Evolutionary conservation across 495 filamentous ascomycete genomes (phyloP).

Genomic region (Penicillium pancosmium): DNA sequence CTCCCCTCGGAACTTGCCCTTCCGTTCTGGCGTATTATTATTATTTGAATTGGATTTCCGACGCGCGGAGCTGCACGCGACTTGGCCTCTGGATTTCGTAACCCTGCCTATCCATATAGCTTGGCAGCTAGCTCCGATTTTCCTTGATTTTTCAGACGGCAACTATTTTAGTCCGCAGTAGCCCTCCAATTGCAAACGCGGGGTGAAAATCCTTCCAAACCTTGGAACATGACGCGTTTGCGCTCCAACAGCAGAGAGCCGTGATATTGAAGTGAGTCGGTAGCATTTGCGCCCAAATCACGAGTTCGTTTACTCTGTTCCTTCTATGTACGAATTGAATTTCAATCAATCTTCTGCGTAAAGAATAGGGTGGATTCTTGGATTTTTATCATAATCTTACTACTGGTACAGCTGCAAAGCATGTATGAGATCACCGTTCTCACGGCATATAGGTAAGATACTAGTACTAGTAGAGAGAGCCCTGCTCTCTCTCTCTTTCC

Average conservation of each 20-base stretch:
- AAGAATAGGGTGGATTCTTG: too few relatives aligned
- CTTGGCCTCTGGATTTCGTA: background rate
- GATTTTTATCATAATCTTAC: background rate
- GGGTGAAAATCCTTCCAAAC: background rate
- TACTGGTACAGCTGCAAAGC: background rate
- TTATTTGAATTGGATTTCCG: background rate
- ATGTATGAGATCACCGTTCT: too few relatives aligned
- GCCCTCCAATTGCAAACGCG: slow-evolving; percentile 1
- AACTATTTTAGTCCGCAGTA: background rate
- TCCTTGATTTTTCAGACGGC: background rate
- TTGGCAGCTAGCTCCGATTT: slow-evolving; percentile 2
- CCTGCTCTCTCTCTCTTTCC: background rate
- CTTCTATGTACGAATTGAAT: too few relatives aligned
- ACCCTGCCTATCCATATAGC: background rate
- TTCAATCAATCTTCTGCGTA: too few relatives aligned
- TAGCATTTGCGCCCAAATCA: background rate
- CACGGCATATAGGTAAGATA: background rate
- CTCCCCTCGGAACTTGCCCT: background rate
- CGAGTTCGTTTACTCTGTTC: background rate
- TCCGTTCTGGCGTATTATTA: background rate
- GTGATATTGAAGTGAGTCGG: background rate
- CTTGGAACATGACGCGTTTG: background rate
- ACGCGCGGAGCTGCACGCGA: slow-evolving; percentile 3
- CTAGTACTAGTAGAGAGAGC: background rate
- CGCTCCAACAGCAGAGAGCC: background rate